Base-by-base conservation (phyloP, 1,284 basidiomycete species). In the Leccinum fuscescens region DNA sequence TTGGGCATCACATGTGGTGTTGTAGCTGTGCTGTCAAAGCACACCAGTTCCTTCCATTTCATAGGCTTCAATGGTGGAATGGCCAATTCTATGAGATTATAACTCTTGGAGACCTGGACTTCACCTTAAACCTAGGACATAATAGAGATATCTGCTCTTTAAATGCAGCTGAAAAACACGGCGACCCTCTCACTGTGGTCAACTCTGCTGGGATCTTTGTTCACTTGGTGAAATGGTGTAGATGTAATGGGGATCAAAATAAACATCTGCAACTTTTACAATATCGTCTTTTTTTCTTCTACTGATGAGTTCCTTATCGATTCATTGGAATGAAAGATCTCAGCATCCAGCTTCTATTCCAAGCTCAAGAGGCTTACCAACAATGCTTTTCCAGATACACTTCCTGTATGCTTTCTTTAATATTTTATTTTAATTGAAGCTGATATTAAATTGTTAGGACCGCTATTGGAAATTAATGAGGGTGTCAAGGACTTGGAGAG, bases 251-350 rank as follows among this genome's bases (percentile, higher is more conserved):
- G 1, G 9, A 37, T 1, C 17, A 42, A 20, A 54, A 59, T 11
- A 46, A 48, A 24, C 61, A 65, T 4, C 29, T 64, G 0, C 62
- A 65, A n/a, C 58, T 72, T 7, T 24, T 66, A 0, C 22, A 54
- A 0, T 46, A 37, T 6, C 6, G 57, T 22, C 56, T 75, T 0
- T 74, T 74, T 51, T 71, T 72, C 1, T 66, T 20, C 66, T 0
- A 71, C 66, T 1, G 61, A 71, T 6, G 46, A 70, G n/a, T 74
- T 74, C 31, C 68, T 72, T 11, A 56, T 66, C 12, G 71, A 73
- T 27, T 56, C 54, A 0, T 57, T 70, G 0, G 61, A 68, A 14
- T 71, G 68, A 29, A 74, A 76, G 46, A 73, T 64, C 12, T 69
- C 70, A 0, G 65, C 69, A 1, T 67, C 69, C 37, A 70, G 72